Evolutionary conservation across 768 basidiomycete genomes (phyloP).

Genomic region (Kwoniella sp.): DNA sequence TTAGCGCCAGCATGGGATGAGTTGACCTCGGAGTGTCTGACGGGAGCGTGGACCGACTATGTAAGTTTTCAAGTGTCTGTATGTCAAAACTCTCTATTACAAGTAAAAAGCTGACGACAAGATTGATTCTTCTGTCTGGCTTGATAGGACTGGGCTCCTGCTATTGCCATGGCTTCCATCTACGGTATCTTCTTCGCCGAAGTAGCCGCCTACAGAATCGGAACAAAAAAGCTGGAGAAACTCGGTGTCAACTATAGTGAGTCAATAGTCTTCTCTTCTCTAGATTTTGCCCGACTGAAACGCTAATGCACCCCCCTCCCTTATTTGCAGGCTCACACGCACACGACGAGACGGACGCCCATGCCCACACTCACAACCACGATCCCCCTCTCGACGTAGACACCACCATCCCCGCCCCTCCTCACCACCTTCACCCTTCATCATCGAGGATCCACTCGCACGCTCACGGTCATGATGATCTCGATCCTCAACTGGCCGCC

Average conservation of each 20-base stretch:
- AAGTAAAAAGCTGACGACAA: not conserved
- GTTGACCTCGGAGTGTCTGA: slow-evolving; percentile 70
- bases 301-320: too few species aligned
- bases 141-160: slow-evolving; percentile 75
- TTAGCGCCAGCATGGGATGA: slow-evolving; percentile 73
- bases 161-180: slow-evolving; percentile 75
- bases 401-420: slow-evolving; percentile 29
- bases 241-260: slow-evolving; percentile 62
- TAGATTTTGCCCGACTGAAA: too few species aligned
- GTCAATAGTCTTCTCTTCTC: too few species aligned
- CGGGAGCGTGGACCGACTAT: slow-evolving; percentile 70
- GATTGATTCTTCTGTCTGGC: slow-evolving; percentile 2
- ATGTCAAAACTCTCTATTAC: too few species aligned
- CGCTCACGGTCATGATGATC: slow-evolving; percentile 43
- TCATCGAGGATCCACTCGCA: slow-evolving; percentile 10
- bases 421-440: slow-evolving; percentile 32
- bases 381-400: slow-evolving; percentile 56
- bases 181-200: slow-evolving; percentile 83
- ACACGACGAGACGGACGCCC: slow-evolving; percentile 39
- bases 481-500: not conserved
- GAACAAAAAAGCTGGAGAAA: slow-evolving; percentile 68
- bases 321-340: slow-evolving; percentile 39
- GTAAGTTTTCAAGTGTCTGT: slow-evolving; percentile 60
- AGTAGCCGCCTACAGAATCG: slow-evolving; percentile 82
- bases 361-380: slow-evolving; percentile 49